Evolutionary conservation across 192 early-diverging fungal species (phyloP), one percentile per base, ranked within the genome.

Genomic region (Coemansia sp.): DNA sequence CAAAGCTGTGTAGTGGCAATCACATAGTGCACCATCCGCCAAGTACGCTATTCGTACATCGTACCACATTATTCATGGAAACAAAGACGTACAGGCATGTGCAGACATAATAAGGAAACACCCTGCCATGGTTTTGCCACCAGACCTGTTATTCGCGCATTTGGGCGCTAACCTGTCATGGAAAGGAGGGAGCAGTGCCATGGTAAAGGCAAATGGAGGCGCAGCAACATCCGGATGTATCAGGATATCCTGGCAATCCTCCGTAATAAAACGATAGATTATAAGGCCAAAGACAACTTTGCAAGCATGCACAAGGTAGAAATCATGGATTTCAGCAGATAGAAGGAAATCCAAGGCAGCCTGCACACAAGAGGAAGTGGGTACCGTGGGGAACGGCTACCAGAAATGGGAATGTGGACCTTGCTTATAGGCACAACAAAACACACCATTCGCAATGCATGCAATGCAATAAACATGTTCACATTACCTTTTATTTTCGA

Each of bases 401-500:
- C 38, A 23, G 15, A 39, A 54, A 42, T 28, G 26, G 53, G 42
- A 41, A 11, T 11, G 19, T 23, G 18, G 15, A 31, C 51, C 35
- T 20, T 16, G 18, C 9, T 20, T 20, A 18, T 20, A 15, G 43
- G 21, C 43, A 45, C 43, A 41, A 12, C 6, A 41, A 10, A 47
- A 23, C n/a, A 12, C 45, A 47, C n/a, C n/a, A 47, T 20, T 23
- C 45, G 21, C 18, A 5, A 23, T 39, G 53, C 53, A 54, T 54
- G 53, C 38, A 41, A 42, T 18, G 26, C 38, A 26, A 54, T 42
- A 42, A 37, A 8, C 13, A 16, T 42, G 38, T 15, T 54, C 20
- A 47, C 45, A 47, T 20, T 47, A 47, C 45, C 45, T 47, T 47
- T 47, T 23, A 47, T 47, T 47, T 47, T 19, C 45, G 21, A 47